Base-by-base conservation (phyloP, 345 rosid species). In the Boechera divaricarpa region DNA sequence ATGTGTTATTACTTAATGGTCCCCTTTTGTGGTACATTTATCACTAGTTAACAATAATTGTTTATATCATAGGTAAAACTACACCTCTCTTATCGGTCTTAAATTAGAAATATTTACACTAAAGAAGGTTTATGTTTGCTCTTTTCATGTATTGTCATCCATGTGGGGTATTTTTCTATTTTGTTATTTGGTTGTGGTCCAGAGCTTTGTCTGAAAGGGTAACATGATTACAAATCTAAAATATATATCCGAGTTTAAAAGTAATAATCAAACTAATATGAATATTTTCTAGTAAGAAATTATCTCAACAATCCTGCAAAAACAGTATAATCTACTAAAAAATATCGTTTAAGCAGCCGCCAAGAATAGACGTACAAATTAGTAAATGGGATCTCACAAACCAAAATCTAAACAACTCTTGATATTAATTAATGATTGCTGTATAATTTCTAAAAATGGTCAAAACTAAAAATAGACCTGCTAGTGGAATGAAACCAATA, bases 1-100 rank as follows among this genome's bases (percentile, higher is more conserved):
- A 33, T 70, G 67, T 28, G 68, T 48, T 33, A 56, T 24, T 71
- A 49, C 54, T 15, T 49, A 49, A 49, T 49, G 76, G 80, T 77
- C 76, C 80, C 76, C 36, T 63, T 61, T 32, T 26, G 16, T 70
- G 66, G 75, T 63, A 60, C 69, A 60, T 39, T 52, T 15, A 76
- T 44, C 35, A 51, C 44, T 51, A 61, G 15, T 52, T 53, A 61
- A 44, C 51, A 13, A n/a, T 54, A 45, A 53, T 33, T 24, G 6
- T 52, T 61, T 52, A 4, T 53, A 36, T 38, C 13, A n/a, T 35
- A 42, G 49, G 24, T 10, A 4, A 39, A 51, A 33, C 32, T 63
- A 18, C 21, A 65, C 24, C 15, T 51, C 60, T 60, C 38, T 61
- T 39, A 48, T 48, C 0, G 55, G 56, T 53, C 35, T 62, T 53